phyloP scores from a whole-genome alignment of 2,329 filamentous ascomycete genomes.

The Mariannaea elegans region DNA sequence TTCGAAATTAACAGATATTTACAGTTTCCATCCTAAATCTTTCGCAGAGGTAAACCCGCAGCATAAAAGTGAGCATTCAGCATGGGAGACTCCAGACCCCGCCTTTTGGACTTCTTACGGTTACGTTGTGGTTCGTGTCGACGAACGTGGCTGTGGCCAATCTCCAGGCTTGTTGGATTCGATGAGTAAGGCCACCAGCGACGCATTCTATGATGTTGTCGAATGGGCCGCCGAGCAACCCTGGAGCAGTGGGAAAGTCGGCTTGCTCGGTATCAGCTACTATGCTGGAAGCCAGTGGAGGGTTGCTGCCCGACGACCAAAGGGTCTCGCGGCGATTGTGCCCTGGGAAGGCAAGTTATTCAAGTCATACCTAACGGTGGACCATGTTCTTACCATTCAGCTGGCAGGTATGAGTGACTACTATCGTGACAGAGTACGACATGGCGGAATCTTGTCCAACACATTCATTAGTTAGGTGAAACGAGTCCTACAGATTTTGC shows the following conservation, averaged over 20 bases:
- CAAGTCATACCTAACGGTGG: no score
- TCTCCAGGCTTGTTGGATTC: conserved; percentile 57
- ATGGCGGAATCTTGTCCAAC: no score
- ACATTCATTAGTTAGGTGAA: no score
- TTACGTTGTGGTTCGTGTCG: conserved; percentile 63
- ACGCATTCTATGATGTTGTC: conserved; percentile 58
- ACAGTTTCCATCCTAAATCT: no score
- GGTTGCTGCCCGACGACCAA: conserved; percentile 56
- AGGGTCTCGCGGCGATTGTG: conserved; percentile 56
- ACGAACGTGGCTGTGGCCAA: conserved; percentile 59
- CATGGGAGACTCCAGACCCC: conserved; percentile 68
- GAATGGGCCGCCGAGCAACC: conserved; percentile 56
- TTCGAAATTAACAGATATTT: no score
- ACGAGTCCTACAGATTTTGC: no score
- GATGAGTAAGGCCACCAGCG: conserved; percentile 57
- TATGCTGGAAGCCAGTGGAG: conserved; percentile 58
- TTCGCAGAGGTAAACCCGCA: conserved; percentile 49
- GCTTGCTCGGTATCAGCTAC: conserved; percentile 58
- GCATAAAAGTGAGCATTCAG: conserved; percentile 62
- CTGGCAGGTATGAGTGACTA: no score
- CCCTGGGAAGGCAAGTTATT: conserved; percentile 64
- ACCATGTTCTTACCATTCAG: no score
- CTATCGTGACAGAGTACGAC: no score
- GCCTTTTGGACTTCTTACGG: conserved; percentile 63
- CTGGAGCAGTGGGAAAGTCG: conserved; percentile 59